These are phyloP conservation scores for Ceratonia siliqua DNA, from an alignment of 306 rosid species.

Conservation along the genomic window DNA sequence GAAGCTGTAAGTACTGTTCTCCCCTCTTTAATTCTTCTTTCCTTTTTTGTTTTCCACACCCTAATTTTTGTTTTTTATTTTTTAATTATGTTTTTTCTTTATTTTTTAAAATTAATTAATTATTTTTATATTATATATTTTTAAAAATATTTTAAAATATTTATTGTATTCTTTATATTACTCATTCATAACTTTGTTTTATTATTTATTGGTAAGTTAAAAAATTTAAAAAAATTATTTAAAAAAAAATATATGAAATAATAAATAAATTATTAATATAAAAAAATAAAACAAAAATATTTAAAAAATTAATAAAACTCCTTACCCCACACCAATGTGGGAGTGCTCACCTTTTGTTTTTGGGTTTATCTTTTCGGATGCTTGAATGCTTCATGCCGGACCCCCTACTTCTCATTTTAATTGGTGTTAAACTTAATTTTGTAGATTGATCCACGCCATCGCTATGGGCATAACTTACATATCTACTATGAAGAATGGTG, in stretches of 20 bases:
- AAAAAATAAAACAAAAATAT: no score
- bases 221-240: no score
- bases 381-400: slow-evolving; percentile 3
- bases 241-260: no score
- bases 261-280: no score
- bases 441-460: slow-evolving; percentile 81
- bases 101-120: no score
- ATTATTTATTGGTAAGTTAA: no score
- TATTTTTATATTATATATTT: no score
- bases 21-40: not conserved
- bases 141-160: not conserved
- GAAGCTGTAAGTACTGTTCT: slow-evolving; percentile 59
- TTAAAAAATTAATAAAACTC: no score
- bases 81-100: not conserved
- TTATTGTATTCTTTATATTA: not conserved
- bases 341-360: no score
- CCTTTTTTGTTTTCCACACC: not conserved
- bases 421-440: not conserved
- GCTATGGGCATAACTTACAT: slow-evolving; percentile 75
- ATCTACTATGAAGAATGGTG: slow-evolving; percentile 64
- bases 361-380: no score
- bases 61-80: not conserved
- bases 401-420: not conserved
- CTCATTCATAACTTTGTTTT: no score
- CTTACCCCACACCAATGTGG: no score